Evolutionary conservation across 23 red algal genomes (phyloP), one percentile per base, ranked within the genome.

Genomic region (Gracilaria gracilis): DNA sequence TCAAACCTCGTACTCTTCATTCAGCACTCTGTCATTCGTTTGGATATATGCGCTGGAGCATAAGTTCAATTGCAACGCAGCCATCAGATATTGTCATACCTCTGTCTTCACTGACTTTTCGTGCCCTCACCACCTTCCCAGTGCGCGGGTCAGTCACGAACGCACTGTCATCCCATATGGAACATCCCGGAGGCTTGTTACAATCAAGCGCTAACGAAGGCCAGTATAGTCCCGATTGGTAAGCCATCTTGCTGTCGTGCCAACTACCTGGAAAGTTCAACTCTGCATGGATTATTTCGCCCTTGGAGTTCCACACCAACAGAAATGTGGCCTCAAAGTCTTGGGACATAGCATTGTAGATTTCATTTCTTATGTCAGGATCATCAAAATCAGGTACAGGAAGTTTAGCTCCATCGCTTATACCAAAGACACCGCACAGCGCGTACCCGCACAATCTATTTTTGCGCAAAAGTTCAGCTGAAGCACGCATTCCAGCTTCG

Each of bases 281-380:
- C 62, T 12, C 47, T 0, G 54, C 80, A 32, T 83, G 80, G 17
- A 83, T 83, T 3, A 83, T 35, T 64, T 83, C 80, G 29, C 80
- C 51, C 23, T 35, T 27, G 51, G 53, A 83, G 51, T 83, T 83
- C 37, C 38, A 58, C 20, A 83, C 27, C 7, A 83, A 39, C 31
- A 83, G 28, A 58, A 0, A 64, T 7, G 55, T 83, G 16, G 57
- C 80, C 51, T 83, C 80, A 11, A 61, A 49, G 25, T 24, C 13
- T 32, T 6, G 48, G 4, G 80, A 25, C n/a, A 42, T 57, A 0
- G 24, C 28, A 25, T 62, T 55, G 57, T 83, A 83, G 35, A 62
- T 64, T 8, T 49, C 80, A n/a, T 83, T 83, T 35, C 53, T 49
- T 20, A 32, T 59, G 6, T 83, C 29, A 58, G 35, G 35, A 59